Percentiles rank a stretch among this genome's conserved stretches.
phyloP scores from a whole-genome alignment of 169 alveolate species.

The Theileria sp. region DNA sequence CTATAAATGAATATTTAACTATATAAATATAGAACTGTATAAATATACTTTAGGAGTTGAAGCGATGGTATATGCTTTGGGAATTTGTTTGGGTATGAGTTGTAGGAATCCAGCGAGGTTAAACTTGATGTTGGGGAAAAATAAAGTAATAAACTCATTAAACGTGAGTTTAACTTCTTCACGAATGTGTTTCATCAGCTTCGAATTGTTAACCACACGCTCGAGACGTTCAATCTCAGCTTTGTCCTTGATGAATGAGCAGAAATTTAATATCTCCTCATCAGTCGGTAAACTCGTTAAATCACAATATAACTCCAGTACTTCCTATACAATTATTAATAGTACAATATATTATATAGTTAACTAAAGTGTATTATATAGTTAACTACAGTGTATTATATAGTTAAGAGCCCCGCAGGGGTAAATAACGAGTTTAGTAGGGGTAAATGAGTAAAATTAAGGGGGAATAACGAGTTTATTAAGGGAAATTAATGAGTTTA shows the following conservation, averaged over 20 bases:
- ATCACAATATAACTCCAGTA: constrained; percentile 73
- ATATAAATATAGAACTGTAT: too few relatives aligned
- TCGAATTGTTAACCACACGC: constrained; percentile 42
- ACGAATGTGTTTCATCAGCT: constrained; percentile 47
- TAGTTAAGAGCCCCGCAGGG: too few relatives aligned
- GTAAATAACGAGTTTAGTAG: too few relatives aligned
- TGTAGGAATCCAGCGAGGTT: constrained; percentile 78
- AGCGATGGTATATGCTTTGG: constrained; percentile 79
- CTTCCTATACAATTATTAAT: constrained; percentile 67
- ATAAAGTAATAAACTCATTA: constrained; percentile 72
- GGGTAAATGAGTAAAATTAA: too few relatives aligned
- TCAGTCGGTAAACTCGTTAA: constrained; percentile 72
- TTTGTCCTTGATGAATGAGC: constrained; percentile 67
- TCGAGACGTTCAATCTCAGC: constrained; percentile 63
- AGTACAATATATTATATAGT: too few relatives aligned
- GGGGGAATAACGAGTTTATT: too few relatives aligned
- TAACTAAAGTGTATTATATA: too few relatives aligned
- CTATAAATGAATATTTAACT: too few relatives aligned
- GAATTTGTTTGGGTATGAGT: constrained; percentile 70
- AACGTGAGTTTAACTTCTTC: constrained; percentile 68
- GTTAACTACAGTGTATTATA: too few relatives aligned
- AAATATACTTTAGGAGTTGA: constrained; percentile 69
- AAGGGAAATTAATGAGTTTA: too few relatives aligned
- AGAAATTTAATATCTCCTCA: constrained; percentile 64
- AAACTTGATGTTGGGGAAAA: constrained; percentile 68